These are phyloP conservation scores for Microcyclospora tardicrescens DNA, from an alignment of 2,329 filamentous ascomycete genomes.

Conservation along the genomic window DNA sequence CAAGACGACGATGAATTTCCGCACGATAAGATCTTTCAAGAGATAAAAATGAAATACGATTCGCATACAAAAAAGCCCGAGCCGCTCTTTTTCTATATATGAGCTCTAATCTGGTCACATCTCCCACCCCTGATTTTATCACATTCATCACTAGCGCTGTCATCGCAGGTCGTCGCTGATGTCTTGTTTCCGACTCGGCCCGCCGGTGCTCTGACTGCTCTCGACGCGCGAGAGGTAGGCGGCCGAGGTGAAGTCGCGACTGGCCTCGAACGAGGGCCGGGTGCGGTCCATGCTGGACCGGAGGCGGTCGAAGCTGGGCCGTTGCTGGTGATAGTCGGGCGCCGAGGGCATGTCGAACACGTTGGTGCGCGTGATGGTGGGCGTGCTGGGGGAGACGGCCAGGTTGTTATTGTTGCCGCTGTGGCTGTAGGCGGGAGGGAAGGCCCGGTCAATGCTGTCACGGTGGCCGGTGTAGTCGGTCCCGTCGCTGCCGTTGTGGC, in stretches of 20 bases:
- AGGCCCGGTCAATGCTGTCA: slow-evolving; percentile 27
- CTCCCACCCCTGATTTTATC: neutral
- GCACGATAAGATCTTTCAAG: neutral
- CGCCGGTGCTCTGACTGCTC: slow-evolving; percentile 13
- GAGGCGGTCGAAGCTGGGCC: slow-evolving; percentile 80
- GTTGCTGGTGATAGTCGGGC: slow-evolving; percentile 52
- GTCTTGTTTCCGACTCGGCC: slow-evolving; percentile 4
- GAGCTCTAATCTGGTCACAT: neutral
- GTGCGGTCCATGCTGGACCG: slow-evolving; percentile 77
- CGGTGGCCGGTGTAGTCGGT: slow-evolving; percentile 64
- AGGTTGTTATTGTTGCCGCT: slow-evolving; percentile 7
- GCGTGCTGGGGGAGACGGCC: slow-evolving; percentile 16
- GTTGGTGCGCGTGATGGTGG: slow-evolving; percentile 13
- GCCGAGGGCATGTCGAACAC: slow-evolving; percentile 16
- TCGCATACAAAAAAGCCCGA: neutral
- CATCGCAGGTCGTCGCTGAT: slow-evolving; percentile 7
- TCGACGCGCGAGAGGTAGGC: slow-evolving; percentile 75
- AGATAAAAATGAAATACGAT: neutral
- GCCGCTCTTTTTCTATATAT: too few relatives aligned
- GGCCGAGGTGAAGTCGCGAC: slow-evolving; percentile 82
- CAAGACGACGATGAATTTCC: neutral
- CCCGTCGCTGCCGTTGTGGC: slow-evolving; percentile 85
- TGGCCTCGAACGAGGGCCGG: slow-evolving; percentile 72
- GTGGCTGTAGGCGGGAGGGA: slow-evolving; percentile 19
- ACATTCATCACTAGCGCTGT: neutral